These are phyloP conservation scores for Podospora sp. DNA, from an alignment of 495 filamentous ascomycete species.

Conservation along the genomic window DNA sequence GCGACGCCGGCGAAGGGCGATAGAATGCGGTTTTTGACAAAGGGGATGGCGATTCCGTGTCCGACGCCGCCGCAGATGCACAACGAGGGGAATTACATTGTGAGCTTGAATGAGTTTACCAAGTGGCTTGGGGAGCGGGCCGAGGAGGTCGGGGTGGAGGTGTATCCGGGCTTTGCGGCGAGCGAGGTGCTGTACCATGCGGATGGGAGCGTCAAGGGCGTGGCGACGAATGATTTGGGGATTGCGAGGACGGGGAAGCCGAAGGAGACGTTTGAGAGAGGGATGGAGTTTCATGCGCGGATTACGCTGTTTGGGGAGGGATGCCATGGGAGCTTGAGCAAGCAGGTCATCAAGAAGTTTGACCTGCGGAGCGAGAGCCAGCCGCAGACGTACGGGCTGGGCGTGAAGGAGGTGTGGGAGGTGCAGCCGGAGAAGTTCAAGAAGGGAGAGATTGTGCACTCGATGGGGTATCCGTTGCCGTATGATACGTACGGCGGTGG, in stretches of 20 bases:
- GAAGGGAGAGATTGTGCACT: constrained; percentile 83
- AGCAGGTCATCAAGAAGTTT: constrained; percentile 94
- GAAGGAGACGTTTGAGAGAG: constrained; percentile 90
- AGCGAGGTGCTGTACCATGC: constrained; percentile 85
- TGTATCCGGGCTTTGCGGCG: constrained; percentile 95
- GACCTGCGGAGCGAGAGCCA: constrained; percentile 87
- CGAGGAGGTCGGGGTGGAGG: constrained; percentile 96
- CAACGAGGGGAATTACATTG: constrained; percentile 96
- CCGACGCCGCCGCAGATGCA: constrained; percentile 96
- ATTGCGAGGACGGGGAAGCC: constrained; percentile 78
- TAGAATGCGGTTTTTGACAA: constrained; percentile 94
- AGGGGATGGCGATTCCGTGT: constrained; percentile 73
- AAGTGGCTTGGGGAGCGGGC: constrained; percentile 96
- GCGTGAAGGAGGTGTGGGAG: constrained; percentile 97
- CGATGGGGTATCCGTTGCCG: constrained; percentile 91
- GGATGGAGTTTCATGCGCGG: constrained; percentile 97
- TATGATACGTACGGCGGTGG: constrained; percentile 91
- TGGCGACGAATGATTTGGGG: constrained; percentile 95
- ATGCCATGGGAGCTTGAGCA: constrained; percentile 93
- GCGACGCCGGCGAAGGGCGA: constrained; percentile 81
- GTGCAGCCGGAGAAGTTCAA: constrained; percentile 89
- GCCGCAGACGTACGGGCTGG: constrained; percentile 92
- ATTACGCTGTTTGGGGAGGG: constrained; percentile 95
- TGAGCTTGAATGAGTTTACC: constrained; percentile 89
- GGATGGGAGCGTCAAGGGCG: constrained; percentile 88